Conservation (phyloP, 192 early-diverging fungal species). For the Cladochytrium replicatum region DNA sequence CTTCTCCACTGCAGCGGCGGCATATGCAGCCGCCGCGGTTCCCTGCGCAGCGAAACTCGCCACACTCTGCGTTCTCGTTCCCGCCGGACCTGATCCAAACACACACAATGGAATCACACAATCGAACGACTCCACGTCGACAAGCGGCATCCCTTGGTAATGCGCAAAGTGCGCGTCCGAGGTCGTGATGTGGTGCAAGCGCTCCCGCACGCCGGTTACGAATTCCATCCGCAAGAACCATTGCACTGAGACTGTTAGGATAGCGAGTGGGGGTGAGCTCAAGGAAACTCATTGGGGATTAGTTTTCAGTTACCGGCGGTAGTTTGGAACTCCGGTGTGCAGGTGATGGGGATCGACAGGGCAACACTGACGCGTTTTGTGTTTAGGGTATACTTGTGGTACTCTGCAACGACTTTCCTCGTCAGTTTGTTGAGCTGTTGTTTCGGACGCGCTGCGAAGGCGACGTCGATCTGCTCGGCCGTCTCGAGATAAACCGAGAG, state of each 20-base stretch:
- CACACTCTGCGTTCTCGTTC: neutral
- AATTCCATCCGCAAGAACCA: conserved; percentile 73
- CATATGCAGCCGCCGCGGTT: neutral
- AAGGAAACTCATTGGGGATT: neutral
- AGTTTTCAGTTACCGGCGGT: conserved; percentile 43
- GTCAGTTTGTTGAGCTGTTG: conserved; percentile 48
- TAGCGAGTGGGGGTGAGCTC: too few relatives aligned
- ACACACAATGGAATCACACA: conserved; percentile 66
- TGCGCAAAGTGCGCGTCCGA: conserved; percentile 28
- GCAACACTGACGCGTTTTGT: conserved; percentile 59
- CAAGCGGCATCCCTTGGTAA: conserved; percentile 39
- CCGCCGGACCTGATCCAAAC: too few relatives aligned
- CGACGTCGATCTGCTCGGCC: conserved; percentile 49
- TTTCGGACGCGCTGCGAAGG: conserved; percentile 37
- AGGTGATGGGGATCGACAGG: conserved; percentile 54
- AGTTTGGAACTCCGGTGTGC: conserved; percentile 67
- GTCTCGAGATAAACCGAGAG: conserved; percentile 71
- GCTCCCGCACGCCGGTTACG: conserved; percentile 48
- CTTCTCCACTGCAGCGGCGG: too few relatives aligned
- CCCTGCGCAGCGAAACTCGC: neutral
- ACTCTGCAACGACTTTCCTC: conserved; percentile 65
- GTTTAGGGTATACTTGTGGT: conserved; percentile 70
- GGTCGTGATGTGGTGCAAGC: conserved; percentile 9
- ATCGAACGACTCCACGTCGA: conserved; percentile 69
- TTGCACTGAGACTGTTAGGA: conserved; percentile 50